Percentiles rank a stretch among this genome's conserved stretches.
phyloP scores from a whole-genome alignment of 1,284 basidiomycete species.

The Chalciporus sp. region DNA sequence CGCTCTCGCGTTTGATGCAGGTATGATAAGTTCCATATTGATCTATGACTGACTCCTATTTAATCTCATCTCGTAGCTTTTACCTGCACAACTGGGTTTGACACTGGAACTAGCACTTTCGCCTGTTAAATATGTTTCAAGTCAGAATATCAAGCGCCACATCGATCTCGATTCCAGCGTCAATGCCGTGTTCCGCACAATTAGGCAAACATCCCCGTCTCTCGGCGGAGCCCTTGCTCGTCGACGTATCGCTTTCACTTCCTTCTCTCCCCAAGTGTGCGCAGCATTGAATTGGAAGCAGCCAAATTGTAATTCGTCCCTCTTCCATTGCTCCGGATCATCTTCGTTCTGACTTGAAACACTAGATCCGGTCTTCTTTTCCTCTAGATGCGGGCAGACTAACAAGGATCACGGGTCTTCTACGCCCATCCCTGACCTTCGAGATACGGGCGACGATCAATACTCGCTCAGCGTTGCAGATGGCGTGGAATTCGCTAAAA shows the following conservation, averaged over 20 bases:
- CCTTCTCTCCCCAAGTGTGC: constrained; percentile 87
- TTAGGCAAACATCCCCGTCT: constrained; percentile 69
- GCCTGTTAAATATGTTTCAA: constrained; percentile 37
- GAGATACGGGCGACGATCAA: constrained; percentile 44
- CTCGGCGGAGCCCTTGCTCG: constrained; percentile 52
- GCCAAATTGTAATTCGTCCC: constrained; percentile 79
- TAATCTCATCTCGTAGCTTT: constrained; percentile 46
- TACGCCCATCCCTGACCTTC: constrained; percentile 47
- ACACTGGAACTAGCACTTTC: constrained; percentile 76
- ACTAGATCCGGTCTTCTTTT: constrained; percentile 94
- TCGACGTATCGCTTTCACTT: constrained; percentile 84
- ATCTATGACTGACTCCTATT: constrained; percentile 12
- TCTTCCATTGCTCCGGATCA: constrained; percentile 18
- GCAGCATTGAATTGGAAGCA: constrained; percentile 98
- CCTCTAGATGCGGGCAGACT: constrained; percentile 80
- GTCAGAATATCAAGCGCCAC: constrained; percentile 49
- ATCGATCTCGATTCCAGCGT: constrained; percentile 80
- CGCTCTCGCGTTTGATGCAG: constrained; percentile 73
- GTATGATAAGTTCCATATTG: constrained; percentile 40
- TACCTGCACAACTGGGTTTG: constrained; percentile 75
- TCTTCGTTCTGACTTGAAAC: constrained; percentile 14
- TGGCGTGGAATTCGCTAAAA: constrained; percentile 93
- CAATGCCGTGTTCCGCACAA: constrained; percentile 78
- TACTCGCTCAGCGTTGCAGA: constrained; percentile 79
- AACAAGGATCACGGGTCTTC: constrained; percentile 41